Evolutionary conservation across 257 asterid genomes (phyloP).

Genomic region (Petunia axillaris): DNA sequence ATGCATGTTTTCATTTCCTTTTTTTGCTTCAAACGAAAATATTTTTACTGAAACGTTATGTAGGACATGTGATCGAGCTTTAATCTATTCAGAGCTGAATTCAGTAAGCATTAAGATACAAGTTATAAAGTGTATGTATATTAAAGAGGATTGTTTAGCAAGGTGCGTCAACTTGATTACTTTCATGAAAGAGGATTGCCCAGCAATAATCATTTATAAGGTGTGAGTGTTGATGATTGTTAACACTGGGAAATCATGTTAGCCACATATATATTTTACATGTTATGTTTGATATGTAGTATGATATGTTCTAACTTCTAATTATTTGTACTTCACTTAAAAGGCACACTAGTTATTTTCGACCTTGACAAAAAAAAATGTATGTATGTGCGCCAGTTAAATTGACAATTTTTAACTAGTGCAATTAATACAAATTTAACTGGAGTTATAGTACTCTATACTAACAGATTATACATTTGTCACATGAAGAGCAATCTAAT

Average conservation of each 20-base stretch:
- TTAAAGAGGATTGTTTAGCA: no score
- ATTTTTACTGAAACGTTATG: no score
- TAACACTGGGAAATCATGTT: not conserved
- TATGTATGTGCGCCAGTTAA: not conserved
- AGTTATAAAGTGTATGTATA: no score
- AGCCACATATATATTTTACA: not conserved
- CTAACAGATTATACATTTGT: not conserved
- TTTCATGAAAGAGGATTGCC: not conserved
- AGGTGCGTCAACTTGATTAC: not conserved
- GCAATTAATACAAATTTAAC: not conserved
- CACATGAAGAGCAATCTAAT: constrained; percentile 2
- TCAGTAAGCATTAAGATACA: no score
- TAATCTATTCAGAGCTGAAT: no score
- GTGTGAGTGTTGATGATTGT: constrained; percentile 12
- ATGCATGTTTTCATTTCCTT: no score
- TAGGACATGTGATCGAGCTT: no score
- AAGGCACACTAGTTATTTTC: no score
- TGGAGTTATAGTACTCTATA: not conserved
- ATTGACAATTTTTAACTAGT: not conserved
- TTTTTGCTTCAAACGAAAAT: no score
- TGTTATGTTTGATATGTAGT: not conserved
- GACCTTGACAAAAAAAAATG: no score
- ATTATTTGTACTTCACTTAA: no score
- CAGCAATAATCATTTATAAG: constrained; percentile 1
- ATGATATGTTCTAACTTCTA: not conserved